A percentile compares a stretch with the other conserved stretches of the same genome.
Conservation (phyloP, 257 asterid genomes). For the Solanum piurae region DNA sequence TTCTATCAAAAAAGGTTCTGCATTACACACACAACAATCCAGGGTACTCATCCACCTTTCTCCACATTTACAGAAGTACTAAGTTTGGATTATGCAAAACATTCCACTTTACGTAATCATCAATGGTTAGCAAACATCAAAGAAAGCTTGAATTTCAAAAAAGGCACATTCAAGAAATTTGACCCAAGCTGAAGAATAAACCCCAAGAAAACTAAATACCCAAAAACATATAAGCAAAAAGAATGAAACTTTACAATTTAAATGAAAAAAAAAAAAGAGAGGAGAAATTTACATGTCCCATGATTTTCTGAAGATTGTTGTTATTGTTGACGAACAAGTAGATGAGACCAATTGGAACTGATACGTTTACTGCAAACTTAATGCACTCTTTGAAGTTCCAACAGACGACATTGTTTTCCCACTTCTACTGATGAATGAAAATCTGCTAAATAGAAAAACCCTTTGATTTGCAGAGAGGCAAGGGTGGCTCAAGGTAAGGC, state of each 20-base stretch:
- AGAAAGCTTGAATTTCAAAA: neutral
- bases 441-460: neutral
- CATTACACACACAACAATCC: neutral
- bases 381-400: conserved; percentile 73
- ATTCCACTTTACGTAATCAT: neutral
- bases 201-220: neutral
- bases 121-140: neutral
- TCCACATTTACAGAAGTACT: neutral
- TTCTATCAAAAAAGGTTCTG: neutral
- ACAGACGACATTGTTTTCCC: conserved; percentile 57
- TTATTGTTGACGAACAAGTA: conserved; percentile 80
- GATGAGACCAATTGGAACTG: conserved; percentile 82
- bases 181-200: neutral
- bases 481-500: too few species aligned
- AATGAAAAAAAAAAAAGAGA: neutral
- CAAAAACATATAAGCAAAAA: neutral
- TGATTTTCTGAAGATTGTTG: conserved; percentile 69
- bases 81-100: neutral
- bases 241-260: neutral
- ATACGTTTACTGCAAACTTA: conserved; percentile 64
- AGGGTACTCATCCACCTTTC: neutral
- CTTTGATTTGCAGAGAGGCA: neutral
- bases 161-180: neutral
- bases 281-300: conserved; percentile 52
- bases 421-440: neutral